phyloP scores from a whole-genome alignment of 805 yeast genomes.

The Saturnispora kantuleensis region DNA sequence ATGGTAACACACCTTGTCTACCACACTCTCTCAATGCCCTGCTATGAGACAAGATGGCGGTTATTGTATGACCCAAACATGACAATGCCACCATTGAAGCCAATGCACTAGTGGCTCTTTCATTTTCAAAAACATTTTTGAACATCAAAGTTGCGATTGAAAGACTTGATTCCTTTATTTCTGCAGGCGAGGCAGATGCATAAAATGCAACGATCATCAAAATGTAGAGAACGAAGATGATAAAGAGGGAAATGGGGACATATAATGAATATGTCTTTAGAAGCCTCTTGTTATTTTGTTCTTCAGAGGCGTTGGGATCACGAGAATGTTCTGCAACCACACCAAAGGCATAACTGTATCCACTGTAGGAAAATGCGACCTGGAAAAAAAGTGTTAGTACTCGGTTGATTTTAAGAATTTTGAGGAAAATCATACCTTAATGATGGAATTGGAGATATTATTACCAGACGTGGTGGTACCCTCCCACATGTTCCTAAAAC shows the following conservation, averaged over 20 bases:
- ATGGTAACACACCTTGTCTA: conserved; percentile 73
- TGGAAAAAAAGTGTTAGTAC: no score
- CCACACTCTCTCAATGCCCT: conserved; percentile 73
- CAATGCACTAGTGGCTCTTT: conserved; percentile 53
- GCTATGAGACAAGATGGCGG: conserved; percentile 79
- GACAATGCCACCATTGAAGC: conserved; percentile 73
- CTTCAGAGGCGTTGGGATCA: conserved; percentile 21
- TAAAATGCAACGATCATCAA: conserved; percentile 72
- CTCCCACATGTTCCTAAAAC: conserved; percentile 30
- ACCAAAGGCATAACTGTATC: conserved; percentile 31
- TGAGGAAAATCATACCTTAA: conserved; percentile 24
- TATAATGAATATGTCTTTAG: conserved; percentile 55
- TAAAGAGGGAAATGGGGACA: conserved; percentile 62
- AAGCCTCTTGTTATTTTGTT: conserved; percentile 36
- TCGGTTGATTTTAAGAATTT: no score
- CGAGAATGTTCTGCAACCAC: conserved; percentile 35
- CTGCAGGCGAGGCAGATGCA: conserved; percentile 60
- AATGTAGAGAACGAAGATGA: conserved; percentile 57
- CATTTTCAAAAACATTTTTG: conserved; percentile 54
- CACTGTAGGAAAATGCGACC: conserved; percentile 30
- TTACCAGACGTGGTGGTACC: conserved; percentile 35
- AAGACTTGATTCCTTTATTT: conserved; percentile 49
- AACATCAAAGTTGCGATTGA: conserved; percentile 72
- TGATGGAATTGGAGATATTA: conserved; percentile 33
- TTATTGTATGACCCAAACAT: conserved; percentile 72